Conservation (phyloP, 2,329 filamentous ascomycete species). For the Aureobasidium sp. region DNA sequence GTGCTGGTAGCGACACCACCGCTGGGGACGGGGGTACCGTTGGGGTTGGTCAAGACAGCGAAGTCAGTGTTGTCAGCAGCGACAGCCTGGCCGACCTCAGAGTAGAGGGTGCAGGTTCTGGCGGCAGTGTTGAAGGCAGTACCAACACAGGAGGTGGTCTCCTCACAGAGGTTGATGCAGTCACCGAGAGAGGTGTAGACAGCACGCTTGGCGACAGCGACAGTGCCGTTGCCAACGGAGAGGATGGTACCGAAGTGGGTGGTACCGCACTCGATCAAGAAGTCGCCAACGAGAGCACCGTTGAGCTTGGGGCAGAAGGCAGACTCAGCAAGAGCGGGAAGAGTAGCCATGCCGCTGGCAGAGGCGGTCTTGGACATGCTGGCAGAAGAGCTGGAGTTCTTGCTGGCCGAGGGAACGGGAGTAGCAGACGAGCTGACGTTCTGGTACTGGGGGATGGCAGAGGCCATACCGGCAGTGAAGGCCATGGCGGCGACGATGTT, state of each 20-base stretch:
- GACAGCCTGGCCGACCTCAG: not conserved
- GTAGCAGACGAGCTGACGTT: conserved; percentile 11
- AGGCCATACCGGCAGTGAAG: conserved; percentile 5
- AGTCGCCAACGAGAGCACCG: conserved; percentile 5
- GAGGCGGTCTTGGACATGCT: not conserved
- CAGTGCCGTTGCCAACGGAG: not conserved
- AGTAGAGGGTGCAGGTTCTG: conserved; percentile 15
- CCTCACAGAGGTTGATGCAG: conserved; percentile 11
- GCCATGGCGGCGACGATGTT: conserved; percentile 8
- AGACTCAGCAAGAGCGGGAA: conserved; percentile 2
- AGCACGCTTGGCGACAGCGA: conserved; percentile 12
- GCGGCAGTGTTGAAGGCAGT: conserved; percentile 11
- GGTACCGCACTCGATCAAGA: not conserved
- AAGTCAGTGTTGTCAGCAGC: conserved; percentile 5
- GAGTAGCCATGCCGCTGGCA: not conserved
- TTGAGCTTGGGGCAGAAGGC: conserved; percentile 10
- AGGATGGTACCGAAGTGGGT: conserved; percentile 9
- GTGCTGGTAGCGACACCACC: not conserved
- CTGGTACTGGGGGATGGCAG: conserved; percentile 14
- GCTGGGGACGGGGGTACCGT: not conserved
- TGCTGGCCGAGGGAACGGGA: not conserved
- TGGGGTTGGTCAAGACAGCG: not conserved
- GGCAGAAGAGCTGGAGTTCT: conserved; percentile 2
- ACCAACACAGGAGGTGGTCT: conserved; percentile 4
- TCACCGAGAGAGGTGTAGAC: conserved; percentile 9